Evolutionary conservation across 2,329 filamentous ascomycete species (phyloP).

Genomic region (Davidsoniella neocaledoniae): DNA sequence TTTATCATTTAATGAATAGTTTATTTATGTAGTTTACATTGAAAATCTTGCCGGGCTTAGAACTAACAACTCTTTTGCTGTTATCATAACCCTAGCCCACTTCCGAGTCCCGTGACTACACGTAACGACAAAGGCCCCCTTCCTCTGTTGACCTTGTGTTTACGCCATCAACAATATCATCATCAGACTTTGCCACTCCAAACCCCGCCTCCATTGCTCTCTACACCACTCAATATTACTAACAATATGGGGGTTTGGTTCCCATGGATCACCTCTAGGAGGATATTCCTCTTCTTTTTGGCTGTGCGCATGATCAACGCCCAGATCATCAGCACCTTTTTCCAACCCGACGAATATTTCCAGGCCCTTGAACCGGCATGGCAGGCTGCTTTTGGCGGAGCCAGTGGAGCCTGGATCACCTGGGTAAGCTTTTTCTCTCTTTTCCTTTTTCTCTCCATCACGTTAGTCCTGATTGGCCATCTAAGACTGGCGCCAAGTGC

Average conservation of each 20-base stretch:
- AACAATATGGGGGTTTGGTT: not conserved
- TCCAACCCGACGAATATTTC: conserved; percentile 96
- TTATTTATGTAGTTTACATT: no score
- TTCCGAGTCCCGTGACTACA: not conserved
- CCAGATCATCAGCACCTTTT: conserved; percentile 68
- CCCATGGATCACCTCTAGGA: not conserved
- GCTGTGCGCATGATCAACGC: conserved; percentile 66
- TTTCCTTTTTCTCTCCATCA: not conserved
- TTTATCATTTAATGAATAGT: no score
- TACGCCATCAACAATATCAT: not conserved
- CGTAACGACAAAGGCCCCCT: not conserved
- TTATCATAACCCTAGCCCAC: no score
- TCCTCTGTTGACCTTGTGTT: not conserved
- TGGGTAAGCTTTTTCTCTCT: conserved; percentile 45
- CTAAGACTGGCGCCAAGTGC: no score
- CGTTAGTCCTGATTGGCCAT: no score
- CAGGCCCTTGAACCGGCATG: conserved; percentile 92
- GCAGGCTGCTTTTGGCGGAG: conserved; percentile 63
- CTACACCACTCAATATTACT: not conserved
- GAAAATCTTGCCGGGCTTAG: no score
- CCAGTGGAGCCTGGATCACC: conserved; percentile 78
- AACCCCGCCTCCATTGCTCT: no score
- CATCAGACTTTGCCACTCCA: no score
- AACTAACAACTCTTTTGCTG: no score
- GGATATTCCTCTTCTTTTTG: conserved; percentile 28